These are phyloP conservation scores for Linum trigynum DNA, from an alignment of 345 rosid genomes.

Conservation along the genomic window DNA sequence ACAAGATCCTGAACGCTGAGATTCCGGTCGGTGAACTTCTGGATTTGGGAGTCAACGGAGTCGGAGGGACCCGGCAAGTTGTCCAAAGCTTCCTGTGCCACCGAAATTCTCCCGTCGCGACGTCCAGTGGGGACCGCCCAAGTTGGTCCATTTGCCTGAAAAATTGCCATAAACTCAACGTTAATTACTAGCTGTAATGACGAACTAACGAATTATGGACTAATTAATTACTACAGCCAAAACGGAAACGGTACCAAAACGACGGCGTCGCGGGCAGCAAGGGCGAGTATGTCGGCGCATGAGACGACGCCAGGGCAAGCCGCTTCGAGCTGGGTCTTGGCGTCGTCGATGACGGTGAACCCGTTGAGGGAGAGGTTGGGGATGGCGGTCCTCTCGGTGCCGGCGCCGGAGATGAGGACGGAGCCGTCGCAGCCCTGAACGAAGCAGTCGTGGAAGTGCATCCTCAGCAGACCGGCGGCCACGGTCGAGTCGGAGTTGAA, in stretches of 20 bases:
- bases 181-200: not conserved
- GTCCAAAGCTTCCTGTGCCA: conserved; percentile 21
- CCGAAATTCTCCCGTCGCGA: conserved; percentile 44
- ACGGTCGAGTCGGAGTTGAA: conserved; percentile 4
- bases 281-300: conserved; percentile 5
- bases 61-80: conserved; percentile 47
- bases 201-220: too few relatives aligned
- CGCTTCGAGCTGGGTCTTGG: conserved; percentile 7
- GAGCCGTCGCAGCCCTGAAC: conserved; percentile 8
- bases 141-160: conserved; percentile 52
- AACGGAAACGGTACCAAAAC: not conserved
- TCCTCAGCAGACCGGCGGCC: conserved; percentile 2
- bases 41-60: conserved; percentile 34
- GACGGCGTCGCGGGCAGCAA: conserved; percentile 5
- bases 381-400: conserved; percentile 1
- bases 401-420: not conserved
- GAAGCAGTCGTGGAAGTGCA: conserved; percentile 9
- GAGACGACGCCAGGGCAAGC: conserved; percentile 6
- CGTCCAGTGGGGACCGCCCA: conserved; percentile 67
- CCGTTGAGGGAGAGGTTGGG: not conserved
- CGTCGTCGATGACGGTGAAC: conserved; percentile 2
- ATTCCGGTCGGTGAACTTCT: conserved; percentile 40
- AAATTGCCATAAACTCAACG: not conserved
- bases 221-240: not conserved
- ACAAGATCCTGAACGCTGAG: conserved; percentile 45